These are phyloP conservation scores for Ammopiptanthus mongolicus DNA, from an alignment of 306 rosid genomes.

Conservation along the genomic window DNA sequence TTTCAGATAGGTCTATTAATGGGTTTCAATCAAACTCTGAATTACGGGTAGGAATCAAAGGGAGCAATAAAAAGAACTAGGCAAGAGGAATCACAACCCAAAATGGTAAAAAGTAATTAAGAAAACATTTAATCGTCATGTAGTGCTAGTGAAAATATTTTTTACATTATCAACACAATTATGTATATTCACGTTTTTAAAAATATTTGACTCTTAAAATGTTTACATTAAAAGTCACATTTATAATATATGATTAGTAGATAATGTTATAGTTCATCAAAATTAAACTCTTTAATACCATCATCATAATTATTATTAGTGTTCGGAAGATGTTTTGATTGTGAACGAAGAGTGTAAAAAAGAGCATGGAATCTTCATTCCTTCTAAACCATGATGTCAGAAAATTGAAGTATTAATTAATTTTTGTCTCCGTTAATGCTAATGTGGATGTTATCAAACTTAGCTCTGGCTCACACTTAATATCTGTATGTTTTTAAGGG, in stretches of 20 bases:
- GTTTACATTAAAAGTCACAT: too few species aligned
- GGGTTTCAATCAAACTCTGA: not conserved
- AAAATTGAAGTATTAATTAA: not conserved
- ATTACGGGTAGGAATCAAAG: not conserved
- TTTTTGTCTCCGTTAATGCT: not conserved
- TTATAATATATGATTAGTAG: too few species aligned
- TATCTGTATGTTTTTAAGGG: constrained; percentile 33
- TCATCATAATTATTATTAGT: not conserved
- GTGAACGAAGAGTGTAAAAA: not conserved
- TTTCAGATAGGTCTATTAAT: not conserved
- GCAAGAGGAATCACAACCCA: not conserved
- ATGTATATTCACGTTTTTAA: too few species aligned
- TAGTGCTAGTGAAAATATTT: too few species aligned
- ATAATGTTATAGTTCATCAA: too few species aligned
- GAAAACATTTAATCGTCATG: too few species aligned
- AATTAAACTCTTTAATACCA: too few species aligned
- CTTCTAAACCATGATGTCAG: not conserved
- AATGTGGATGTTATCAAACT: not conserved
- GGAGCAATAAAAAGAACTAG: not conserved
- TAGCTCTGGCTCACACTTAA: not conserved
- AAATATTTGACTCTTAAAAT: too few species aligned
- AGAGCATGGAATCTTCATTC: constrained; percentile 16
- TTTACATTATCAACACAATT: too few species aligned
- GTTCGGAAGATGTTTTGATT: not conserved
- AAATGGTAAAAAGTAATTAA: not conserved